Evolutionary conservation across 139 green algal species (phyloP), one percentile per base, ranked within the genome.

Genomic region (Astrephomene gubernaculifera): DNA sequence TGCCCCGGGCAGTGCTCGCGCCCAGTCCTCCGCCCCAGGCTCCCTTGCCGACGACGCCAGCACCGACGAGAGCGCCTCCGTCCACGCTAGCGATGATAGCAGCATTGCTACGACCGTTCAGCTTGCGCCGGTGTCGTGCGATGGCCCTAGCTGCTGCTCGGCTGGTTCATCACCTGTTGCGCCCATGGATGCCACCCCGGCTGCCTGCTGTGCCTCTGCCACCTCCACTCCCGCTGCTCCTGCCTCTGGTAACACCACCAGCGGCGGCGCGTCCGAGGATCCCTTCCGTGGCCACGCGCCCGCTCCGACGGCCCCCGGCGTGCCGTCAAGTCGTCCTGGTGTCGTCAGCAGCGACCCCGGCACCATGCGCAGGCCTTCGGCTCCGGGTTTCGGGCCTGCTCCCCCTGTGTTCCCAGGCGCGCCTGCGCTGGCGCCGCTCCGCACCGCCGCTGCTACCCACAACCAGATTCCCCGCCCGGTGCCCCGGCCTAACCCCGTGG

Each of bases 41-140:
- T 75, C 78, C 9, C n/a, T 67, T 2, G 63, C 43, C 6, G 78
- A 84, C 31, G 78, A 84, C 63, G 63, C 78, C 19, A 70, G 21
- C 63, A 75, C 78, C 2, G 78, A 78, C 39, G 65, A 82, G 43
- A 75, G 61, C 21, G 78, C 43, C 31, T 84, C 78, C 3, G 63
- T 84, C 1, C 78, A 84, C 43, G 78, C 78, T n/a, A 67, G 43
- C 43, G 78, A 84, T 31, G 78, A 84, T 41, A 84, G 78, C 78
- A 84, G 76, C 39, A 44, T 52, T 21, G 41, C 63, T 31, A 65
- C n/a, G 0, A 63, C 41, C 19, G 57, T n/a, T 4, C 68, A 38
- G 68, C 33, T 45, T 10, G 21, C 9, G 38, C 39, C 33, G 6
- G 54, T 27, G 3, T 69, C 73, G 5, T 53, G 43, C 53, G 73